Conservation (phyloP, 208 protist species). For the Endotrypanum monterogeii region DNA sequence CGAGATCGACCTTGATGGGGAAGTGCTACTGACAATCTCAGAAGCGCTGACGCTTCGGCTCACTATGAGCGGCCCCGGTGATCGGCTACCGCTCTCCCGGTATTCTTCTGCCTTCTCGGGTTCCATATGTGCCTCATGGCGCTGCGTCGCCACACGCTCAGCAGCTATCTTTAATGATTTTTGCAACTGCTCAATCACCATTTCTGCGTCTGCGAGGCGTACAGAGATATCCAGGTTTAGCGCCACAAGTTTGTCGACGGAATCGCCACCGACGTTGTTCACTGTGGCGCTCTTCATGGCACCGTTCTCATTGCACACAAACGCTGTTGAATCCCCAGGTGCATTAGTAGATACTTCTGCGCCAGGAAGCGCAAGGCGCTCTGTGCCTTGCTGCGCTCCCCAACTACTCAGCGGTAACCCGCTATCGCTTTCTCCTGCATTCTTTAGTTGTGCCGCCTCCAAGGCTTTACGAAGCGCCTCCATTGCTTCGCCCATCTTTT, state of each 20-base stretch:
- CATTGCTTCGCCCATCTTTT: constrained; percentile 52
- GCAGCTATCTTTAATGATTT: constrained; percentile 24
- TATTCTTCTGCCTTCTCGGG: constrained; percentile 31
- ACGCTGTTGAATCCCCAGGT: constrained; percentile 12
- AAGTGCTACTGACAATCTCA: constrained; percentile 10
- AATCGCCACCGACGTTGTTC: background rate
- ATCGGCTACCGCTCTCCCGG: constrained; percentile 9
- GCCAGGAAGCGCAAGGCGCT: constrained; percentile 1
- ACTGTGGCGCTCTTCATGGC: background rate
- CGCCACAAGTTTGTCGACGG: constrained; percentile 26
- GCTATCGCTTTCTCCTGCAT: constrained; percentile 2
- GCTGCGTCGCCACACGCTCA: constrained; percentile 29
- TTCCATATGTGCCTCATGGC: constrained; percentile 28
- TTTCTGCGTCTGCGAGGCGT: constrained; percentile 37
- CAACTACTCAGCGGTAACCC: background rate
- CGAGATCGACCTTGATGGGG: constrained; percentile 6
- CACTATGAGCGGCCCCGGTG: background rate
- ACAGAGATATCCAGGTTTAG: constrained; percentile 39
- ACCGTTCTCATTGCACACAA: background rate
- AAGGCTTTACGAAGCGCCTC: constrained; percentile 34
- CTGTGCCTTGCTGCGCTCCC: background rate
- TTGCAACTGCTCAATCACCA: constrained; percentile 37
- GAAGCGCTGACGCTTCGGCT: background rate
- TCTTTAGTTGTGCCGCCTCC: constrained; percentile 24
- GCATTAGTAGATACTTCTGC: background rate